Evolutionary conservation across 169 alveolate genomes (phyloP), one percentile per base, ranked within the genome.

Genomic region (Cryptosporidium andersoni): DNA sequence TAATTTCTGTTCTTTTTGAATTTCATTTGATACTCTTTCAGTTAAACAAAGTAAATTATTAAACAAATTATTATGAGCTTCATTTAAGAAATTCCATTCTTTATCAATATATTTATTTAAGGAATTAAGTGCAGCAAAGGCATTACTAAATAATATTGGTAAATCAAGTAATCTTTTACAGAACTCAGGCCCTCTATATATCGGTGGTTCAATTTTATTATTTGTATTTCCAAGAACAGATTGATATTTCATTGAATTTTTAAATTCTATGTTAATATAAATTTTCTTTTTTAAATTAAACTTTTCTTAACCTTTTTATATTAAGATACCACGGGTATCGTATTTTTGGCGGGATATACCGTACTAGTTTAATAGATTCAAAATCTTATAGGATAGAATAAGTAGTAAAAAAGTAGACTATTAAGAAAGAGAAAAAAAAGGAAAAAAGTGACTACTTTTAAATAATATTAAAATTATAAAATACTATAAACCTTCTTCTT

Each of bases 401-500:
- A 1, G 8, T 55, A 16, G 7, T 12, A 16, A 2, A 1, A 55
- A 11, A 8, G 7, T 16, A 2, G 25, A 12, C 11, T 16, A 16
- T 8, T 60, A 4, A 34, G 65, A 60, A 16, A 1, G 4, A 16
- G 65, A 25, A 16, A 16, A 60, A 60, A 11, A 55, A 60, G 4
- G 45, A 60, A 60, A 60, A 9, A 25, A 2, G 40, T 4, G 45
- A 49, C 8, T 9, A 49, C 8, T 49, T 49, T 9, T 49, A 49
- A 49, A 9, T 49, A 49, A 49, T 9, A 49, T 49, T 9, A 49
- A 49, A 49, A 49, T 49, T 49, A 9, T 9, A 49, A 49, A 9
- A 49, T 49, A 49, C 12, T 49, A 49, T 9, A 9, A 49, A 4
- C 82, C 92, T 55, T 92, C 94, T 37, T 92, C 81, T 1, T 88